Conservation (phyloP, 495 filamentous ascomycete species). For the Wilcoxina mikolae region DNA sequence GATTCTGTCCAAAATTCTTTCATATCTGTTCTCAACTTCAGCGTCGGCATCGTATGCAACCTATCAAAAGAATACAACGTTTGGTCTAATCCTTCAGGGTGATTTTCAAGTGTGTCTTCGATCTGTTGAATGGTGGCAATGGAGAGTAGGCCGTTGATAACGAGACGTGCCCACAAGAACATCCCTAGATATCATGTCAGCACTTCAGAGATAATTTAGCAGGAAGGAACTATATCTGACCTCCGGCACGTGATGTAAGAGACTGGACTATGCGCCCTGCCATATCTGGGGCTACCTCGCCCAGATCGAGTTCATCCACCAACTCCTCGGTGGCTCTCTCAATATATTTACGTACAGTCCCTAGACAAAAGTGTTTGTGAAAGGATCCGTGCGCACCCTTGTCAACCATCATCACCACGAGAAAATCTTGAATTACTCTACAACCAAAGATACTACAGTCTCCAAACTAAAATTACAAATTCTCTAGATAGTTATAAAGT, state of each 20-base stretch:
- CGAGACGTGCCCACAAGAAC: slow-evolving; percentile 26
- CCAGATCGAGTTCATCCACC: not conserved
- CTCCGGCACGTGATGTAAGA: slow-evolving; percentile 16
- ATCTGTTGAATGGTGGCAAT: slow-evolving; percentile 4
- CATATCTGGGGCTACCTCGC: not conserved
- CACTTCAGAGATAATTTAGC: too few species aligned
- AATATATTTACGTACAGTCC: not conserved
- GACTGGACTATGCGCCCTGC: slow-evolving; percentile 7
- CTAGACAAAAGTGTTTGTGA: too few species aligned
- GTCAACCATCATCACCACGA: too few species aligned
- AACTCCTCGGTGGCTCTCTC: not conserved
- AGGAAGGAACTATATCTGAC: too few species aligned
- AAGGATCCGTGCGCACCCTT: too few species aligned
- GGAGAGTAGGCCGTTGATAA: slow-evolving; percentile 17
- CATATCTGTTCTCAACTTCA: too few species aligned
- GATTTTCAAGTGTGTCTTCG: not conserved
- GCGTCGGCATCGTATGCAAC: too few species aligned
- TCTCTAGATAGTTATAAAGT: too few species aligned
- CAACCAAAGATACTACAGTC: too few species aligned
- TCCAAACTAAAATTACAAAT: too few species aligned
- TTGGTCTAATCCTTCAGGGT: not conserved
- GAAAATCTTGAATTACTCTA: too few species aligned
- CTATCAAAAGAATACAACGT: not conserved
- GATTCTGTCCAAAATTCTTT: slow-evolving; percentile 21
- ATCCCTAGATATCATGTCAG: too few species aligned